Base-by-base conservation (phyloP, 371 early-diverging fungal genomes). In the Mortierella sp. region DNA sequence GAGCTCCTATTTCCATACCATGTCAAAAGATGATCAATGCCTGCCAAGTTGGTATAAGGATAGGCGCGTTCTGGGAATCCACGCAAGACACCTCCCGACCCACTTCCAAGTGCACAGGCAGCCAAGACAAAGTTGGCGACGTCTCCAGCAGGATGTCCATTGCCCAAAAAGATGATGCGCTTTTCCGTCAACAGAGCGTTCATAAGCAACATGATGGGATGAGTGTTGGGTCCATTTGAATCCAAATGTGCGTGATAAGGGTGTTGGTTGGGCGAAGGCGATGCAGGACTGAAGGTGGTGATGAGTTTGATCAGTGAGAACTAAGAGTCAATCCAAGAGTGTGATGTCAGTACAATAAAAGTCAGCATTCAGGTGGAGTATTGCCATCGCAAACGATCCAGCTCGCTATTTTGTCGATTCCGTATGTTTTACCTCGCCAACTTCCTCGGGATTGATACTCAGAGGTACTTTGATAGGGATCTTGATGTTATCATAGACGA, bases 111-210 rank as follows among this genome's bases (percentile, higher is more conserved):
- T 17, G 96, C 92, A 73, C 93, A 92, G 0, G 95, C 94, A 0
- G 98, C 95, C 49, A 96, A 79, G 1, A 97, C 98, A 66, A 91
- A 96, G 70, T 93, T 90, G n/a, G 94, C 92, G 9, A 96, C 94
- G 71, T 97, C 96, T 17, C 94, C 94, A 10, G 94, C 93, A 0
- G 96, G 96, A 64, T 90, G 91, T 8, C 91, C 91, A 70, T 95
- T 89, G 2, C 97, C 98, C 48, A 98, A 76, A 77, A 98, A 97
- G 19, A 98, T 84, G n/a, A 98, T 84, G n/a, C 96, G 82, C 76
- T 96, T 96, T 64, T 94, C 93, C 7, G 95, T 94, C 54, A 97
- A 68, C 25, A 98, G 77, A 1, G 95, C 96, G 70, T 95, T 94
- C 61, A 97, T 80, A 25, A 98, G 78, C 12, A 97, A 62, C 54